These are phyloP conservation scores for Talaromyces funiculosus DNA, from an alignment of 2,329 filamentous ascomycete genomes.

Conservation along the genomic window DNA sequence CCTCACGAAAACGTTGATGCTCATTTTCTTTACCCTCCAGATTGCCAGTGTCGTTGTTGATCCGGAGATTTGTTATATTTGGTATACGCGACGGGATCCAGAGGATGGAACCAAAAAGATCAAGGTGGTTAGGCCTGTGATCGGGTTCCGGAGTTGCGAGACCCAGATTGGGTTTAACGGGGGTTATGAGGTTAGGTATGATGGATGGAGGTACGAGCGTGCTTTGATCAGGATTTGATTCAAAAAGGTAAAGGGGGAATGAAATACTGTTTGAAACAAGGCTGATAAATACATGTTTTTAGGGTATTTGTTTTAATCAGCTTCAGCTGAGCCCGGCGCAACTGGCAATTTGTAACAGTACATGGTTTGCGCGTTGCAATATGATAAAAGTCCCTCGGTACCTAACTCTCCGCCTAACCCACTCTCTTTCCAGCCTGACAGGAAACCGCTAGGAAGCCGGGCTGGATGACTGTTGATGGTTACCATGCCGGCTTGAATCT, in stretches of 20 bases:
- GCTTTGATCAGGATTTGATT: not conserved
- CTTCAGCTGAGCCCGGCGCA: conserved; percentile 12
- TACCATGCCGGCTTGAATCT: conserved; percentile 40
- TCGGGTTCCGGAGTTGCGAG: not conserved
- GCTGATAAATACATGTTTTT: not conserved
- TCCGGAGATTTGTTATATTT: not conserved
- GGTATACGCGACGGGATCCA: not conserved
- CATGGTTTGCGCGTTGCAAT: conserved; percentile 17
- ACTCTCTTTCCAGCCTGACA: conserved; percentile 26
- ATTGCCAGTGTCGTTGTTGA: not conserved
- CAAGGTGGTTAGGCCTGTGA: not conserved
- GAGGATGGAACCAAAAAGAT: not conserved
- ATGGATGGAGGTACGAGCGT: not conserved
- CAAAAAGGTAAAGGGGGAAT: not conserved
- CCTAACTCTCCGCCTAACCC: conserved; percentile 28
- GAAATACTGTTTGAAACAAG: too few relatives aligned
- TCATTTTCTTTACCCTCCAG: not conserved
- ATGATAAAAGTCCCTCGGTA: conserved; percentile 20
- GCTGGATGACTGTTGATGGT: conserved; percentile 30
- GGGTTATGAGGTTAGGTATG: not conserved
- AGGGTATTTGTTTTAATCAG: conserved; percentile 1
- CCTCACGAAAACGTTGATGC: not conserved
- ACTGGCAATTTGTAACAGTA: conserved; percentile 15
- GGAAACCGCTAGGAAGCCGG: conserved; percentile 15
- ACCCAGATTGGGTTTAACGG: not conserved